A percentile compares a stretch with the other conserved stretches of the same genome.
These are phyloP conservation scores for Nymphaea colorata DNA, from an alignment of 164 flowering plant species.

Conservation along the genomic window DNA sequence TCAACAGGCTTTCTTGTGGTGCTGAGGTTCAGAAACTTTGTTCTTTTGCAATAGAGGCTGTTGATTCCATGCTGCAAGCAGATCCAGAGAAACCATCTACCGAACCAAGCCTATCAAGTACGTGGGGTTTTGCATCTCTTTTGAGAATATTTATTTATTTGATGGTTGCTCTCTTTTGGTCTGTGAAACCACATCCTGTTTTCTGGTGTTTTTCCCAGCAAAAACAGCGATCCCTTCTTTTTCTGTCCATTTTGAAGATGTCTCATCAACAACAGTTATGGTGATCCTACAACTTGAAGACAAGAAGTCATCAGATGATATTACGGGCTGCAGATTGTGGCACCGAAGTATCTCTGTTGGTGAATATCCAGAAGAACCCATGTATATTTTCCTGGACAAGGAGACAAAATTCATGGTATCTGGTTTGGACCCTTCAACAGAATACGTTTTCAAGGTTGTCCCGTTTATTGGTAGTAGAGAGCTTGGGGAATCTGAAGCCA, in stretches of 20 bases:
- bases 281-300: conserved; percentile 26
- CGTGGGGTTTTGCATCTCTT: neutral
- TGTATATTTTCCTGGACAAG: conserved; percentile 27
- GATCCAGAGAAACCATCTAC: neutral
- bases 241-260: conserved; percentile 28
- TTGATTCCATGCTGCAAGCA: conserved; percentile 22
- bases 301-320: conserved; percentile 18
- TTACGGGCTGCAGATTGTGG: conserved; percentile 42
- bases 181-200: neutral
- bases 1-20: conserved; percentile 50
- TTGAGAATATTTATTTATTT: neutral
- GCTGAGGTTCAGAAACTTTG: conserved; percentile 53
- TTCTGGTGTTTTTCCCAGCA: conserved; percentile 11
- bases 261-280: conserved; percentile 24
- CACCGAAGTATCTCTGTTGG: conserved; percentile 22
- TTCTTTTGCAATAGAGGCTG: conserved; percentile 35
- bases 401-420: conserved; percentile 27
- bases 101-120: neutral
- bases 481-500: conserved; percentile 37
- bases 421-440: conserved; percentile 35
- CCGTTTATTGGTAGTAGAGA: conserved; percentile 18
- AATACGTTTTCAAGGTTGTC: conserved; percentile 37
- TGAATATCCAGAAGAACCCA: conserved; percentile 35
- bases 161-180: neutral
- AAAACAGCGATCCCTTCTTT: conserved; percentile 27